These are phyloP conservation scores for Curvularia hawaiiensis DNA, from an alignment of 2,329 filamentous ascomycete genomes.

Conservation along the genomic window DNA sequence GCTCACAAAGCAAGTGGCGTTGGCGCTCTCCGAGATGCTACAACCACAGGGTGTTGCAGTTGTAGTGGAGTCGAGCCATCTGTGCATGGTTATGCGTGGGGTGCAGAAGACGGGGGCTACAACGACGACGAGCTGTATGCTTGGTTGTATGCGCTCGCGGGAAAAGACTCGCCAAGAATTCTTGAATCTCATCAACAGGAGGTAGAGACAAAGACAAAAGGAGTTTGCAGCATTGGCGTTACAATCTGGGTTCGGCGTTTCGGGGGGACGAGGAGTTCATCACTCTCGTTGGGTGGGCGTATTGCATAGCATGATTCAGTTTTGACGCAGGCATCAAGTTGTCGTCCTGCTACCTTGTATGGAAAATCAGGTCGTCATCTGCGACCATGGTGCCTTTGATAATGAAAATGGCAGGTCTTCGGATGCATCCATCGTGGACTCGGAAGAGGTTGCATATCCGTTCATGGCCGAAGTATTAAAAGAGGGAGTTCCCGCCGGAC, in stretches of 20 bases:
- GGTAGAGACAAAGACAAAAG: constrained; percentile 19
- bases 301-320: too few species aligned
- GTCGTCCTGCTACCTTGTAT: too few species aligned
- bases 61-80: constrained; percentile 94
- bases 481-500: too few species aligned
- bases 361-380: too few species aligned
- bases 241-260: constrained; percentile 4
- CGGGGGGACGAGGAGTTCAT: constrained; percentile 30
- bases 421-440: too few species aligned
- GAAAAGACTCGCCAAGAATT: constrained; percentile 97
- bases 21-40: constrained; percentile 89
- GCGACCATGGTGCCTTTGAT: too few species aligned
- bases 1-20: constrained; percentile 92
- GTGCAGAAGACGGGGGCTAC: constrained; percentile 87
- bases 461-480: too few species aligned
- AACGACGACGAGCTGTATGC: constrained; percentile 95
- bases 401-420: too few species aligned
- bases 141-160: constrained; percentile 92
- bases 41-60: constrained; percentile 95
- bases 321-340: too few species aligned
- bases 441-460: too few species aligned
- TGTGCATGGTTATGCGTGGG: constrained; percentile 99
- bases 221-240: constrained; percentile 18
- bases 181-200: constrained; percentile 67
- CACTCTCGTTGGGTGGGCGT: too few species aligned